A percentile compares a stretch with the other conserved stretches of the same genome.
Evolutionary conservation across 164 flowering plant species (phyloP).

Genomic region (Tetrastigma voinierianum): DNA sequence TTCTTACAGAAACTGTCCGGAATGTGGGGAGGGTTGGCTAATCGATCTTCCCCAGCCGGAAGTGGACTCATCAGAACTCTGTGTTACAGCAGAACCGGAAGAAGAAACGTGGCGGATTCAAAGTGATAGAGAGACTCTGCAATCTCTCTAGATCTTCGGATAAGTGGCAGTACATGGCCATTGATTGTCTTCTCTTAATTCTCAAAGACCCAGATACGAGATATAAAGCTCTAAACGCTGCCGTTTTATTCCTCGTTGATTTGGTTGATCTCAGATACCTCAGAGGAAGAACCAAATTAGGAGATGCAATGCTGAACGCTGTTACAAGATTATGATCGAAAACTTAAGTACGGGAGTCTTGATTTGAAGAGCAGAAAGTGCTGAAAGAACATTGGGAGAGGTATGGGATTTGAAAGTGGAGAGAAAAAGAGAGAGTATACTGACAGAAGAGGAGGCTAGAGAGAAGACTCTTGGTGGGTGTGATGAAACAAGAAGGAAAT

Average conservation of each 20-base stretch:
- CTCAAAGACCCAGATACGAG: constrained; percentile 50
- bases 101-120: constrained; percentile 43
- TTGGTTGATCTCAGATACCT: constrained; percentile 19
- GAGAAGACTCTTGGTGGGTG: background rate
- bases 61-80: constrained; percentile 62
- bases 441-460: constrained; percentile 13
- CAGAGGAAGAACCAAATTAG: constrained; percentile 9
- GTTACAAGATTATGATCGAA: constrained; percentile 23
- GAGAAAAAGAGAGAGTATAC: constrained; percentile 21
- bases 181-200: constrained; percentile 69
- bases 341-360: constrained; percentile 19
- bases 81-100: constrained; percentile 61
- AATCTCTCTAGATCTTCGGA: constrained; percentile 78
- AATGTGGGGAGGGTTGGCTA: constrained; percentile 85
- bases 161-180: constrained; percentile 90
- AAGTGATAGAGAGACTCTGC: constrained; percentile 47
- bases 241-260: constrained; percentile 19
- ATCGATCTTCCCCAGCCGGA: constrained; percentile 62
- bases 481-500: constrained; percentile 54
- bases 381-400: constrained; percentile 18
- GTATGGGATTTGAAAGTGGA: constrained; percentile 29
- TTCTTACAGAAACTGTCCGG: constrained; percentile 50
- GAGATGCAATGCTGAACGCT: constrained; percentile 19
- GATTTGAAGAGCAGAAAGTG: constrained; percentile 20
- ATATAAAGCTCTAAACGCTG: constrained; percentile 12